Evolutionary conservation across 306 rosid genomes (phyloP), one percentile per base, ranked within the genome.

Genomic region (Lathyrus oleraceus): DNA sequence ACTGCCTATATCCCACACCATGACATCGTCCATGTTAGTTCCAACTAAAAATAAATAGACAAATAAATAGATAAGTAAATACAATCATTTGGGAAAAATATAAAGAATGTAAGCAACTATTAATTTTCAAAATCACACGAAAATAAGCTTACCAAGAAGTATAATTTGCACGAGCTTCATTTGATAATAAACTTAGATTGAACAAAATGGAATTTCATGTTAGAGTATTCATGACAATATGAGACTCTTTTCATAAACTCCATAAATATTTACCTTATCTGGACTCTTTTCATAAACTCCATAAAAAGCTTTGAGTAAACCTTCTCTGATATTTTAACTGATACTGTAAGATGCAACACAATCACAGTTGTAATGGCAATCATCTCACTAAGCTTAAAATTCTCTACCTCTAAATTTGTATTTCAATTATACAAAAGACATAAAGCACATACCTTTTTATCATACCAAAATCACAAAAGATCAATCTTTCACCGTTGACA

Each of bases 401-500:
- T 53, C 32, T 57, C 60, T 38, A 40, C 42, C 61, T 23, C 65
- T 43, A 51, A 23, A 56, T 49, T 58, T 23, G 44, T 58, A 32
- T 48, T 30, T 38, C 61, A 60, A 60, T 19, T 49, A 51, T 65
- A 40, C 58, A 19, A 25, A 77, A 6, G 68, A 73, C 65, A 62
- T 49, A 65, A 17, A 70, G 60, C 72, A 71, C 58, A 38, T 83
- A 91, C 99, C 99, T 94, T 74, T 97, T 97, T 96, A 94, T 94
- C 99, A 94, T 94, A 75, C 99, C 99, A 84, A 94, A 94, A 81
- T 94, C 99, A 69, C 91, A 94, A 79, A 94, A 94, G 83, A 94
- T 94, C 95, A 94, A 91, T 79, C 99, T 84, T 70, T 97, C 99
- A 77, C 99, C 99, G 85, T 94, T 91, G 71, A 94, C 86, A 83